phyloP scores from a whole-genome alignment of 169 alveolate genomes.

The Amoebophrya sp. region DNA sequence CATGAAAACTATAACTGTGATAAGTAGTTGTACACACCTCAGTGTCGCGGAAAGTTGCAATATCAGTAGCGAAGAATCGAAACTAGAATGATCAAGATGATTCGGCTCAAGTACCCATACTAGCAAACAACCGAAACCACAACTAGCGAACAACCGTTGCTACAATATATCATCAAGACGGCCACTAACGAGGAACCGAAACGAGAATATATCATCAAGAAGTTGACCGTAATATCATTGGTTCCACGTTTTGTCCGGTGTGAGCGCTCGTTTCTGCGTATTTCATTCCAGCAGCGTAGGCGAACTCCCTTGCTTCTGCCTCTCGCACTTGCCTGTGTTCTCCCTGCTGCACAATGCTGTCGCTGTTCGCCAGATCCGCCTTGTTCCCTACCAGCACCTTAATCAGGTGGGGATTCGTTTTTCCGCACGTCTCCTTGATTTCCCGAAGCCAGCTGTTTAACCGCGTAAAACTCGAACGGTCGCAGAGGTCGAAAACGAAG shows the following conservation, averaged over 20 bases:
- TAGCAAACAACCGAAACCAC: too few relatives aligned
- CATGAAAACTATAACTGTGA: too few relatives aligned
- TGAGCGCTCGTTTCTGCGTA: background rate
- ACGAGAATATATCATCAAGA: background rate
- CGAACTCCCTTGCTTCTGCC: background rate
- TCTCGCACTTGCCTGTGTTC: background rate
- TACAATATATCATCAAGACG: background rate
- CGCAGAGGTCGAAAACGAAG: conserved; percentile 8
- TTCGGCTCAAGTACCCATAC: background rate
- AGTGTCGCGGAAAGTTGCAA: too few relatives aligned
- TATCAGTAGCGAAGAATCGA: too few relatives aligned
- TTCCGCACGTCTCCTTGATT: background rate
- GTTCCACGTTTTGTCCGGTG: too few relatives aligned
- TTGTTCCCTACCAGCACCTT: background rate
- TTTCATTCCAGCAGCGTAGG: background rate
- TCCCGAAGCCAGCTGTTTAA: background rate
- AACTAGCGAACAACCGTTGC: too few relatives aligned
- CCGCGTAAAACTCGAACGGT: background rate
- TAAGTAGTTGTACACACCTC: too few relatives aligned
- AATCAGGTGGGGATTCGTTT: background rate
- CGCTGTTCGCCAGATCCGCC: background rate
- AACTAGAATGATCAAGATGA: background rate
- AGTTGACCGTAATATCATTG: background rate
- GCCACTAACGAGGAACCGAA: background rate
- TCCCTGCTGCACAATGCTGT: background rate